These are phyloP conservation scores for Wallacemonas sp. DNA, from an alignment of 208 protist genomes.

Conservation along the genomic window DNA sequence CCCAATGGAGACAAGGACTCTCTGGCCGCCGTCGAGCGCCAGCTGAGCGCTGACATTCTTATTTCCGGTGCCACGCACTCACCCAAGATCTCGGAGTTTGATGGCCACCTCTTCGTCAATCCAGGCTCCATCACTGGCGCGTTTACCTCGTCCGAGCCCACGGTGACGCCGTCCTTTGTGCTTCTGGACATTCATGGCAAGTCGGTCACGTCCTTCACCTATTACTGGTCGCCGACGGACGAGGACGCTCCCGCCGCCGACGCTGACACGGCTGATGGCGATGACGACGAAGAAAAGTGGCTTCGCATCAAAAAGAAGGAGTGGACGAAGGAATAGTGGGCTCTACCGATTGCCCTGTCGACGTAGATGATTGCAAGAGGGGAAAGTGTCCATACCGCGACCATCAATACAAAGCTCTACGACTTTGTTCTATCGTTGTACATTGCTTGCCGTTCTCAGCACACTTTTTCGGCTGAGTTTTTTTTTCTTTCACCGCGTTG, in stretches of 20 bases:
- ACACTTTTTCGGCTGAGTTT: too few relatives aligned
- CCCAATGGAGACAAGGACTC: constrained; percentile 96
- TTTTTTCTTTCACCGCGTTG: too few relatives aligned
- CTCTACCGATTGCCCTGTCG: too few relatives aligned
- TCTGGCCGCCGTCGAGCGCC: constrained; percentile 94
- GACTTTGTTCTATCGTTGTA: too few relatives aligned
- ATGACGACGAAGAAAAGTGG: constrained; percentile 22
- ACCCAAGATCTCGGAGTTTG: constrained; percentile 90
- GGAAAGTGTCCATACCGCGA: too few relatives aligned
- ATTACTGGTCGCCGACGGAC: constrained; percentile 46
- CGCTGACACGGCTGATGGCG: constrained; percentile 13
- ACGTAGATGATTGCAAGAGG: too few relatives aligned
- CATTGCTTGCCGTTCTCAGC: too few relatives aligned
- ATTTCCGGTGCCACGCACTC: constrained; percentile 96
- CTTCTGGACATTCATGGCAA: constrained; percentile 96
- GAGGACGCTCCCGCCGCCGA: constrained; percentile 14
- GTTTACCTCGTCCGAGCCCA: constrained; percentile 59
- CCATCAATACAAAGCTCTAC: too few relatives aligned
- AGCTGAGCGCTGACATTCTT: constrained; percentile 98
- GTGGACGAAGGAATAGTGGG: constrained; percentile 52
- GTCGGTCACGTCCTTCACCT: constrained; percentile 71
- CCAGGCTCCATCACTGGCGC: constrained; percentile 99
- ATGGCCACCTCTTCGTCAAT: constrained; percentile 98
- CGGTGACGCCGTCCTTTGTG: constrained; percentile 94
- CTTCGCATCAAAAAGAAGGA: constrained; percentile 76